These are phyloP conservation scores for Venturia aucupariae DNA, from an alignment of 2,329 filamentous ascomycete genomes.

Conservation along the genomic window DNA sequence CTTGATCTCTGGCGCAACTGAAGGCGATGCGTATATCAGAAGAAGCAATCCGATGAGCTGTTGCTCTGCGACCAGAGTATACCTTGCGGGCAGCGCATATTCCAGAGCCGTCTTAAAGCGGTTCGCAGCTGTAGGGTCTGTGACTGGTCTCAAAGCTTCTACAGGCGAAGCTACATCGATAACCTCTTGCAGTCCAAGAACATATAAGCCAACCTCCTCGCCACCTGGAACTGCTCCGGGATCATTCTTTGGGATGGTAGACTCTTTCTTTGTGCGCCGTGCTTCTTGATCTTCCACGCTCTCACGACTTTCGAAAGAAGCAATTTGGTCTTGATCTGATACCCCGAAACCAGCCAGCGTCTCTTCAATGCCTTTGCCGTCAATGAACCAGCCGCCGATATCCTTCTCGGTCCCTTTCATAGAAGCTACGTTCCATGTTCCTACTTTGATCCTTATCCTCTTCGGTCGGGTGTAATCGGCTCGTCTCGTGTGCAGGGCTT, in stretches of 20 bases:
- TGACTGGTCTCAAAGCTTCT: conserved; percentile 69
- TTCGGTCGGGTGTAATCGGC: conserved; percentile 70
- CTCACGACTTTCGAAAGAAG: conserved; percentile 23
- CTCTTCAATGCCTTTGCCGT: conserved; percentile 61
- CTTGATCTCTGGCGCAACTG: conserved; percentile 63
- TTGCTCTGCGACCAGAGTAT: conserved; percentile 66
- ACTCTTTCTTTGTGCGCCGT: conserved; percentile 32
- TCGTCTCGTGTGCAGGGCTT: conserved; percentile 60
- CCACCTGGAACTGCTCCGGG: conserved; percentile 42
- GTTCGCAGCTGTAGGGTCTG: conserved; percentile 59
- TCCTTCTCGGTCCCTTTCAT: conserved; percentile 81
- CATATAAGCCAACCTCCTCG: conserved; percentile 77
- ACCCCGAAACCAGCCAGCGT: conserved; percentile 45
- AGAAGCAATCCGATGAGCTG: conserved; percentile 81
- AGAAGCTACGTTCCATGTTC: conserved; percentile 89
- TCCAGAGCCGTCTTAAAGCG: conserved; percentile 76
- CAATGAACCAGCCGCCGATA: conserved; percentile 78
- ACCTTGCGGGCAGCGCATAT: conserved; percentile 65
- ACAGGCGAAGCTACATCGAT: conserved; percentile 73
- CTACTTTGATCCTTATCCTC: conserved; percentile 76
- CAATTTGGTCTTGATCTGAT: conserved; percentile 18
- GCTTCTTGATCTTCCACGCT: conserved; percentile 37
- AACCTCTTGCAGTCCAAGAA: conserved; percentile 84
- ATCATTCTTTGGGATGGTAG: conserved; percentile 38
- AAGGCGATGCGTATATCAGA: conserved; percentile 75